phyloP scores from a whole-genome alignment of 352 stramenopile genomes.

The Peronosclerospora sorghi region DNA sequence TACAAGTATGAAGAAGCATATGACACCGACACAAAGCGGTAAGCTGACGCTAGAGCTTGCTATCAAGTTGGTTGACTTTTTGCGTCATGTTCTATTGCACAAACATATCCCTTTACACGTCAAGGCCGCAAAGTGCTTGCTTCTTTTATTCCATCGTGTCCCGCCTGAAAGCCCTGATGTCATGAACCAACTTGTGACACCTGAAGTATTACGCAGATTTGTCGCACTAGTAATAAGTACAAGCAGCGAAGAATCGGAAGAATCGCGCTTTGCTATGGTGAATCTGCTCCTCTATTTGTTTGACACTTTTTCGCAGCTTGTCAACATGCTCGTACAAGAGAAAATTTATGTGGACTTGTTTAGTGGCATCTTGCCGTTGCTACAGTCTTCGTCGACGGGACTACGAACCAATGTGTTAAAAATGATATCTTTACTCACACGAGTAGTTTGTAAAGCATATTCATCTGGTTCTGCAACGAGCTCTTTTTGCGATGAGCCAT shows the following conservation, averaged over 20 bases:
- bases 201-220: constrained; percentile 43
- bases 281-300: constrained; percentile 59
- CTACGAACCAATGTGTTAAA: constrained; percentile 40
- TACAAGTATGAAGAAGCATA: constrained; percentile 3
- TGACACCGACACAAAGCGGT: constrained; percentile 10
- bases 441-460: constrained; percentile 39
- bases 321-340: constrained; percentile 46
- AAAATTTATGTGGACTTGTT: constrained; percentile 53
- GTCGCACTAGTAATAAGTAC: constrained; percentile 36
- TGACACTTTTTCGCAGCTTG: constrained; percentile 36
- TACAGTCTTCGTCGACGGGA: constrained; percentile 30
- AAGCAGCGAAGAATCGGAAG: constrained; percentile 46
- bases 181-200: constrained; percentile 32
- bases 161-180: constrained; percentile 20
- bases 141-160: constrained; percentile 43
- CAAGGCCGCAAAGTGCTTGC: constrained; percentile 56
- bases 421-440: constrained; percentile 39
- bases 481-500: background rate
- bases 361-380: constrained; percentile 30
- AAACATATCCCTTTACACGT: constrained; percentile 48
- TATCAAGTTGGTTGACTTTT: constrained; percentile 29
- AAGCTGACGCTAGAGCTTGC: constrained; percentile 33
- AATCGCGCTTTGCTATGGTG: constrained; percentile 52
- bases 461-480: constrained; percentile 7
- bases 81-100: constrained; percentile 41